Conservation (phyloP, 495 filamentous ascomycete species). For the Lindgomyces ingoldianus region DNA sequence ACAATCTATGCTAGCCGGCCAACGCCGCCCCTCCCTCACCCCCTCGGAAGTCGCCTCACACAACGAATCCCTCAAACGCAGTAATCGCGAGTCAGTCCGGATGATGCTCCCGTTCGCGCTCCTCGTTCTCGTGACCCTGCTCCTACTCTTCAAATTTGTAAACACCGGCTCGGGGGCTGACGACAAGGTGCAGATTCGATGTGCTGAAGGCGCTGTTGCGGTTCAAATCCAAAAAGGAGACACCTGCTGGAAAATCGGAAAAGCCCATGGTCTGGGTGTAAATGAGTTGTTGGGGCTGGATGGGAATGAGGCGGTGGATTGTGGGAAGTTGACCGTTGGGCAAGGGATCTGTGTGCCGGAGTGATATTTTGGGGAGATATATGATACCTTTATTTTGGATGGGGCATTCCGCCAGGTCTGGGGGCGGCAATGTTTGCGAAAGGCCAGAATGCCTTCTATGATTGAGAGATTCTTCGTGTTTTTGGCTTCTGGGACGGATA, state of each 20-base stretch:
- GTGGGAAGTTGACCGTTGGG: conserved; percentile 25
- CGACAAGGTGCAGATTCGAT: conserved; percentile 11
- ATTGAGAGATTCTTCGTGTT: too few relatives aligned
- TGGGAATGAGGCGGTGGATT: conserved; percentile 31
- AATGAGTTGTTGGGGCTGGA: conserved; percentile 18
- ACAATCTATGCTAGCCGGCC: conserved; percentile 7
- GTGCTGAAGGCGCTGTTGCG: conserved; percentile 15
- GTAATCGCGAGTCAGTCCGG: conserved; percentile 30
- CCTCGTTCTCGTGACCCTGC: conserved; percentile 33
- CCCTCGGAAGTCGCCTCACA: conserved; percentile 1
- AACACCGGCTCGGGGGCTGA: conserved; percentile 12
- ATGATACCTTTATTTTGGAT: neutral
- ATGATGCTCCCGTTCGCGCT: conserved; percentile 37
- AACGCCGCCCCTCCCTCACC: conserved; percentile 7
- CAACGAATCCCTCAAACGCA: conserved; percentile 11
- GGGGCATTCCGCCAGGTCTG: neutral
- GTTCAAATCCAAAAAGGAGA: conserved; percentile 27
- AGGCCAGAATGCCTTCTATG: too few relatives aligned
- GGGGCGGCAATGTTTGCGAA: too few relatives aligned
- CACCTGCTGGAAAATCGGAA: conserved; percentile 31
- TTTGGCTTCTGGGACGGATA: too few relatives aligned
- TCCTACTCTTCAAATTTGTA: conserved; percentile 29
- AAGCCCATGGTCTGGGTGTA: conserved; percentile 29
- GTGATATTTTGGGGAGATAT: neutral
- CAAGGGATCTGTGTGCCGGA: conserved; percentile 30